These are phyloP conservation scores for Anthracocystis walkeri DNA, from an alignment of 1,284 basidiomycete genomes.

Conservation along the genomic window DNA sequence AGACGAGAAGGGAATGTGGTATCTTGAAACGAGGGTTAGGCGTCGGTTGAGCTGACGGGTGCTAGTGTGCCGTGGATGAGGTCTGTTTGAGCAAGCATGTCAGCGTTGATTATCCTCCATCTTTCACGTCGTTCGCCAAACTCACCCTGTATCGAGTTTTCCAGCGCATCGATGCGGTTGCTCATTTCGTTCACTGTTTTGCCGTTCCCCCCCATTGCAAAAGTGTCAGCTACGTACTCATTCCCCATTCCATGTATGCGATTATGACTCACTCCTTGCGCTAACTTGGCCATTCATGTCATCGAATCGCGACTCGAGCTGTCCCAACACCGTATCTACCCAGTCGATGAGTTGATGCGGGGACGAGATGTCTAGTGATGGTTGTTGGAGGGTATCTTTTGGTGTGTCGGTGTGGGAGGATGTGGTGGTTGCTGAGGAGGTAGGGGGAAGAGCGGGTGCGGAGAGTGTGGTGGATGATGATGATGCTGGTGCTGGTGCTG, in stretches of 20 bases:
- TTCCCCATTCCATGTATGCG: neutral
- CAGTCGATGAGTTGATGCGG: slow-evolving; percentile 68
- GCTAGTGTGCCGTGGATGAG: slow-evolving; percentile 43
- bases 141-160: slow-evolving; percentile 65
- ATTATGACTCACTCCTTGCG: slow-evolving; percentile 55
- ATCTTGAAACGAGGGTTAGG: neutral
- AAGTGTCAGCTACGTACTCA: slow-evolving; percentile 3
- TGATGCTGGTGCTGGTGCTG: slow-evolving; percentile 6
- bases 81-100: slow-evolving; percentile 13
- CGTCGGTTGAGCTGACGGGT: slow-evolving; percentile 15
- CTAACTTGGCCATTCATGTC: slow-evolving; percentile 62
- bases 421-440: slow-evolving; percentile 12
- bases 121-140: neutral
- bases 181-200: slow-evolving; percentile 67
- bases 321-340: slow-evolving; percentile 63
- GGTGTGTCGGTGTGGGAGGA: slow-evolving; percentile 5
- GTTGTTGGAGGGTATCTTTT: neutral
- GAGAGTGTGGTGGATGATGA: slow-evolving; percentile 6
- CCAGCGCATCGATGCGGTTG: slow-evolving; percentile 64
- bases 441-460: neutral
- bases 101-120: neutral
- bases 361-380: slow-evolving; percentile 49
- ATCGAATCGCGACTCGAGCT: slow-evolving; percentile 62
- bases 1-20: neutral
- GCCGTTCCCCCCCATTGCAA: neutral